Evolutionary conservation across 148 eudicot species (phyloP).

Genomic region (Silene latifolia): DNA sequence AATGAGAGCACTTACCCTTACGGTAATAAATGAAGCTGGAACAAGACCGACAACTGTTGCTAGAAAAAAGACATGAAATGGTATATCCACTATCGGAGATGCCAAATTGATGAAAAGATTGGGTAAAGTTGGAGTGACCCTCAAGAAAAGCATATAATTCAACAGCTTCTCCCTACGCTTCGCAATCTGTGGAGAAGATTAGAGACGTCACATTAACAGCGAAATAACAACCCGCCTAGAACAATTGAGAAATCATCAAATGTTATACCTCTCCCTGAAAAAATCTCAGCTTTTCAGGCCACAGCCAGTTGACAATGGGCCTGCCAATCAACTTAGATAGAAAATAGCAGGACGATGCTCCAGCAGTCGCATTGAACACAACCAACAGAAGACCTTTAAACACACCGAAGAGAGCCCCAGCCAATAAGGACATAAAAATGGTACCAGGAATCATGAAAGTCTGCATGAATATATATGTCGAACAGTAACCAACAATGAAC

Average conservation of each 20-base stretch:
- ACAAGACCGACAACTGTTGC: slow-evolving; percentile 82
- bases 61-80: slow-evolving; percentile 75
- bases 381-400: slow-evolving; percentile 79
- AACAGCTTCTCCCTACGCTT: slow-evolving; percentile 72
- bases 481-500: slow-evolving; percentile 88
- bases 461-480: slow-evolving; percentile 99
- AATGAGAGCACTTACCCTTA: slow-evolving; percentile 47
- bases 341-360: slow-evolving; percentile 86
- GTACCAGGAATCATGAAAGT: slow-evolving; percentile 99
- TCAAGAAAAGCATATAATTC: slow-evolving; percentile 74
- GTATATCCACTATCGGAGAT: slow-evolving; percentile 90
- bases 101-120: slow-evolving; percentile 94
- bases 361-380: slow-evolving; percentile 79
- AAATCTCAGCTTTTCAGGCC: slow-evolving; percentile 80
- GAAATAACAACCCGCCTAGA: neutral
- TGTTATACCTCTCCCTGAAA: slow-evolving; percentile 75
- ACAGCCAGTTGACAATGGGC: slow-evolving; percentile 78
- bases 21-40: slow-evolving; percentile 83
- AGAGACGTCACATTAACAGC: slow-evolving; percentile 11
- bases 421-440: slow-evolving; percentile 93
- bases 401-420: slow-evolving; percentile 98
- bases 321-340: slow-evolving; percentile 83
- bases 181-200: slow-evolving; percentile 49
- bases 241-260: neutral
- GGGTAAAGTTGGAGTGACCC: slow-evolving; percentile 84